Conservation (phyloP, 2,329 filamentous ascomycete species). For the Akanthomyces uredinophilus region DNA sequence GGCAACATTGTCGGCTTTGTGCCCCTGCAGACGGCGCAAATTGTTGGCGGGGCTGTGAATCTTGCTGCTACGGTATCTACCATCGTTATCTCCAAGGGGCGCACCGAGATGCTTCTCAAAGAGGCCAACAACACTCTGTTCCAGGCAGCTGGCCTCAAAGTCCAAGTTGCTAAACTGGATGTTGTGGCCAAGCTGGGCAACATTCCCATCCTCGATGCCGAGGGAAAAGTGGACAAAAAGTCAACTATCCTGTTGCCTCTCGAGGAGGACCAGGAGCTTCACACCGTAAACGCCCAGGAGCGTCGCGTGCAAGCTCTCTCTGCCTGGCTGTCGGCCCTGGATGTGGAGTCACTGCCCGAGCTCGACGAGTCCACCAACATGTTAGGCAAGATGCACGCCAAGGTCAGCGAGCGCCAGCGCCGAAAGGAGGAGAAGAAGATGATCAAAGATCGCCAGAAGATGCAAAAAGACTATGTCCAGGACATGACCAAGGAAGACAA, state of each 20-base stretch:
- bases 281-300: constrained; percentile 16
- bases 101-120: constrained; percentile 17
- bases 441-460: constrained; percentile 14
- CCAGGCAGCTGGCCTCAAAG: constrained; percentile 15
- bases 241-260: constrained; percentile 16
- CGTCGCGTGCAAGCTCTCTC: constrained; percentile 16
- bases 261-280: background rate
- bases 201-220: constrained; percentile 18
- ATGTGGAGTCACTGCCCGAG: constrained; percentile 15
- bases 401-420: constrained; percentile 16
- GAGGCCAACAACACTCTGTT: constrained; percentile 17
- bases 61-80: constrained; percentile 13
- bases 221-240: constrained; percentile 16
- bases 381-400: constrained; percentile 15
- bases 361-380: background rate
- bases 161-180: constrained; percentile 18
- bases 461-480: background rate
- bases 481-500: background rate
- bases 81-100: constrained; percentile 17
- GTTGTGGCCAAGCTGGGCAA: constrained; percentile 18
- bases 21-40: constrained; percentile 19
- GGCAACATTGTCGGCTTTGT: constrained; percentile 18
- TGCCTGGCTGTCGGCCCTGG: constrained; percentile 17
- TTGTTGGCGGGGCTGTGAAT: constrained; percentile 16
- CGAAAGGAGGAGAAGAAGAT: constrained; percentile 17